Conservation (phyloP, 225 moss, liverwort and hornwort genomes). For the Pseudisothecium myosuroides region DNA sequence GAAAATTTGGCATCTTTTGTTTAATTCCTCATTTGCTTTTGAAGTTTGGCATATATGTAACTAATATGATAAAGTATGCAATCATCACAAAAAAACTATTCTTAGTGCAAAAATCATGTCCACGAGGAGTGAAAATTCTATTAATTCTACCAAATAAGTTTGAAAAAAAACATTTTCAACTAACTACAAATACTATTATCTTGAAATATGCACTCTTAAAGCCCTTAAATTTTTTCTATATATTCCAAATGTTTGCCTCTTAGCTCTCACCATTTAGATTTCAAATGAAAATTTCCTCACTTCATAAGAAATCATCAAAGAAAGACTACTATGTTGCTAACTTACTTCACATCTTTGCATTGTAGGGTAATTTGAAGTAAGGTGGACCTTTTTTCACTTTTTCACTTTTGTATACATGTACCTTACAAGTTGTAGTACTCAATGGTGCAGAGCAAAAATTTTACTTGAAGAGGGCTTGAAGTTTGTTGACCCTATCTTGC, state of each 20-base stretch:
- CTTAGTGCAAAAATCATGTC: no score
- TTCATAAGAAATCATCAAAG: neutral
- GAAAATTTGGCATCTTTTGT: no score
- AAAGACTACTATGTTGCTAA: neutral
- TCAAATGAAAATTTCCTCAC: neutral
- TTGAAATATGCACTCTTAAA: no score
- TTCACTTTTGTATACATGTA: neutral
- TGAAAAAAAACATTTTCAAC: no score
- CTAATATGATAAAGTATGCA: no score
- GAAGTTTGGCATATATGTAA: no score
- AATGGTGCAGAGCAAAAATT: neutral
- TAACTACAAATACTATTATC: no score
- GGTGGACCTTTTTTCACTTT: neutral
- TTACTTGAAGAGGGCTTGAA: neutral
- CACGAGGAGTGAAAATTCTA: no score
- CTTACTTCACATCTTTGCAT: neutral
- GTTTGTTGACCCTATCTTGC: neutral
- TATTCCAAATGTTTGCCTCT: neutral
- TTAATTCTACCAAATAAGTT: no score
- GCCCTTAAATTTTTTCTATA: no score
- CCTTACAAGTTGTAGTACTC: neutral
- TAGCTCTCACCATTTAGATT: neutral
- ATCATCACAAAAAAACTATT: no score
- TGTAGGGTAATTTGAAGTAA: neutral
- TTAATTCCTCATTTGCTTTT: no score